Evolutionary conservation across 2,329 filamentous ascomycete genomes (phyloP).

Genomic region (Aspergillus sp.): DNA sequence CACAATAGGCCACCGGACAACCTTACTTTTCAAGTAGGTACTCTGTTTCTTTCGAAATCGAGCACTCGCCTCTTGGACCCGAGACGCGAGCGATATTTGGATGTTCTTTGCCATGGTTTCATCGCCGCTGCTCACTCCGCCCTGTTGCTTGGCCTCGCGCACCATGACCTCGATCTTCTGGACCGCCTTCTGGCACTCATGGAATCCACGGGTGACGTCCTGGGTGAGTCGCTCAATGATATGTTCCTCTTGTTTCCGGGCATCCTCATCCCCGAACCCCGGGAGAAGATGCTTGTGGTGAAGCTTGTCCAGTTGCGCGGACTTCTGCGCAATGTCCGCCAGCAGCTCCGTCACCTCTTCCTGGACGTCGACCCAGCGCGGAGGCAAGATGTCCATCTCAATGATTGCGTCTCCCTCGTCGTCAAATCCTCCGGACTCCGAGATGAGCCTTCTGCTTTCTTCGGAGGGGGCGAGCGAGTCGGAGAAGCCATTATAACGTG

Average conservation of each 20-base stretch:
- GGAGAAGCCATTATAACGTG: slow-evolving; percentile 66
- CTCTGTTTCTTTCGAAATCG: slow-evolving; percentile 96
- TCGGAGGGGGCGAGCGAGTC: slow-evolving; percentile 60
- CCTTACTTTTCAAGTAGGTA: slow-evolving; percentile 84
- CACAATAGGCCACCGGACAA: not conserved
- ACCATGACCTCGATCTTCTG: slow-evolving; percentile 86
- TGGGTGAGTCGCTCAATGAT: slow-evolving; percentile 90
- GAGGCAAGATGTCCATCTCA: slow-evolving; percentile 95
- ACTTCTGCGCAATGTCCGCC: slow-evolving; percentile 75
- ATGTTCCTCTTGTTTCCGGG: slow-evolving; percentile 79
- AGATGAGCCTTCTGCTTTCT: slow-evolving; percentile 80
- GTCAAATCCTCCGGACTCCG: slow-evolving; percentile 63
- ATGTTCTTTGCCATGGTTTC: slow-evolving; percentile 96
- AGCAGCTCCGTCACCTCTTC: slow-evolving; percentile 88
- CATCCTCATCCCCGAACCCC: slow-evolving; percentile 91
- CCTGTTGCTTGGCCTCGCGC: slow-evolving; percentile 70
- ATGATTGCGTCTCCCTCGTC: slow-evolving; percentile 94
- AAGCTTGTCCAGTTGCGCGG: slow-evolving; percentile 80
- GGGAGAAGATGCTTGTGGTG: slow-evolving; percentile 97
- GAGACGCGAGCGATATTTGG: slow-evolving; percentile 81
- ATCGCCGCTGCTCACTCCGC: slow-evolving; percentile 72
- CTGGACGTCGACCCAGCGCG: slow-evolving; percentile 91
- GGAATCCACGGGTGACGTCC: slow-evolving; percentile 83
- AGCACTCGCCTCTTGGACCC: slow-evolving; percentile 89
- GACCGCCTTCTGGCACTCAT: slow-evolving; percentile 85